Conservation (phyloP, 371 early-diverging fungal genomes). For the Smittium culicis region DNA sequence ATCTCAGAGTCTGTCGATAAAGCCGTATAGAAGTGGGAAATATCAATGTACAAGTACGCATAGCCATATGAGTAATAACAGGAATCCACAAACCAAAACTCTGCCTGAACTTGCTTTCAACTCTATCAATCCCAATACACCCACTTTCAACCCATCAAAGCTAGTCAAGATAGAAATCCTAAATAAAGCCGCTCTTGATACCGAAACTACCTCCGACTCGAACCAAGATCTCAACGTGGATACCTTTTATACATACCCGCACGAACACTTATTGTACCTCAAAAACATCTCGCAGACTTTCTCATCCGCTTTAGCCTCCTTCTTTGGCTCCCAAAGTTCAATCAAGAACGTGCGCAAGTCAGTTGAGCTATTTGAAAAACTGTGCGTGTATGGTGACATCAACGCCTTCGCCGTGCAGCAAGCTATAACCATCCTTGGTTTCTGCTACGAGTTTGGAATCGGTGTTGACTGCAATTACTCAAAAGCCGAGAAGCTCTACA, state of each 20-base stretch:
- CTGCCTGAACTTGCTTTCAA: too few relatives aligned
- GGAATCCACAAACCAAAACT: too few relatives aligned
- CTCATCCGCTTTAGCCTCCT: background rate
- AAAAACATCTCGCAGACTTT: background rate
- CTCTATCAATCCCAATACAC: too few relatives aligned
- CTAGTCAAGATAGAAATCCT: background rate
- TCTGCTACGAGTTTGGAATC: slow-evolving; percentile 68
- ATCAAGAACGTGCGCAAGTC: background rate
- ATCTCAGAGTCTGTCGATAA: too few relatives aligned
- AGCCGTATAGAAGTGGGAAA: too few relatives aligned
- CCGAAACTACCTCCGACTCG: background rate
- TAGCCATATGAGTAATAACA: too few relatives aligned
- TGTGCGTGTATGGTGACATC: background rate
- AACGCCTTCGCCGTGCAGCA: slow-evolving; percentile 4
- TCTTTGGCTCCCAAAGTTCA: slow-evolving; percentile 5
- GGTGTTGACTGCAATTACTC: slow-evolving; percentile 41
- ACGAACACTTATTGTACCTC: background rate
- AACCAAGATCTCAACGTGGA: background rate
- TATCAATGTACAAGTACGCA: too few relatives aligned
- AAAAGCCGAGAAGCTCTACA: slow-evolving; percentile 44
- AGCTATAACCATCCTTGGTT: slow-evolving; percentile 33
- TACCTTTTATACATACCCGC: background rate
- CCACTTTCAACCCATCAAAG: background rate
- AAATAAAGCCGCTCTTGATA: background rate
- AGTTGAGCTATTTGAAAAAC: background rate